Conservation (phyloP, 768 basidiomycete genomes). For the Dioszegia aurantiaca region DNA sequence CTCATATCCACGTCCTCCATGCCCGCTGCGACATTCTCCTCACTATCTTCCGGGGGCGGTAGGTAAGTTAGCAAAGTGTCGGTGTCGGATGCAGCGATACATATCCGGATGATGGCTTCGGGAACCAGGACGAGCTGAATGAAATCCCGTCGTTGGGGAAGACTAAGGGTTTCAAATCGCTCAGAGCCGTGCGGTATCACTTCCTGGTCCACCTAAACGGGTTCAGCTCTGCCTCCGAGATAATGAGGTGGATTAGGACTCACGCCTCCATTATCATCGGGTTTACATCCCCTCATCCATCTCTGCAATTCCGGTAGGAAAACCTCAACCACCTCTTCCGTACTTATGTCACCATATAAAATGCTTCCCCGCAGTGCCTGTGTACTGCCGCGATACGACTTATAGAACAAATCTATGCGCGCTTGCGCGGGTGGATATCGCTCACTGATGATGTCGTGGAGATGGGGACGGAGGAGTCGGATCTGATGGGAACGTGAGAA, state of each 20-base stretch:
- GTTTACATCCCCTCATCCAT: constrained; percentile 27
- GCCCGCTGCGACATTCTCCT: too few relatives aligned
- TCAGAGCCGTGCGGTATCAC: constrained; percentile 28
- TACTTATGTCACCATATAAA: constrained; percentile 28
- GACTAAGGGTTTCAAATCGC: constrained; percentile 26
- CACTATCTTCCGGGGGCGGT: too few relatives aligned
- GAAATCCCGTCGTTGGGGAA: constrained; percentile 12
- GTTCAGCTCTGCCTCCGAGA: too few relatives aligned
- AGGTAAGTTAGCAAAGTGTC: background rate
- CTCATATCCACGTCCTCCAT: too few relatives aligned
- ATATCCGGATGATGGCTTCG: constrained; percentile 31
- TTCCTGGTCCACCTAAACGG: constrained; percentile 11
- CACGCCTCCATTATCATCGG: too few relatives aligned
- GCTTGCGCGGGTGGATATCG: constrained; percentile 29
- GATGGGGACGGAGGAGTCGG: constrained; percentile 27
- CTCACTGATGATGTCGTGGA: constrained; percentile 31
- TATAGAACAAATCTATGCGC: constrained; percentile 32
- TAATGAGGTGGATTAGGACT: too few relatives aligned
- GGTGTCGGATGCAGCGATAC: constrained; percentile 5
- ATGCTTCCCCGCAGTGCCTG: background rate
- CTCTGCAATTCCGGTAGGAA: constrained; percentile 38
- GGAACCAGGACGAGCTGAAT: constrained; percentile 26
- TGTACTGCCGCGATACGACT: background rate
- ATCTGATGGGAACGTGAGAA: constrained; percentile 24
- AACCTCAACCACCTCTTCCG: constrained; percentile 23